A percentile compares a stretch with the other conserved stretches of the same genome.
Evolutionary conservation across 306 rosid genomes (phyloP).

Genomic region (Cucurbita ficifolia): DNA sequence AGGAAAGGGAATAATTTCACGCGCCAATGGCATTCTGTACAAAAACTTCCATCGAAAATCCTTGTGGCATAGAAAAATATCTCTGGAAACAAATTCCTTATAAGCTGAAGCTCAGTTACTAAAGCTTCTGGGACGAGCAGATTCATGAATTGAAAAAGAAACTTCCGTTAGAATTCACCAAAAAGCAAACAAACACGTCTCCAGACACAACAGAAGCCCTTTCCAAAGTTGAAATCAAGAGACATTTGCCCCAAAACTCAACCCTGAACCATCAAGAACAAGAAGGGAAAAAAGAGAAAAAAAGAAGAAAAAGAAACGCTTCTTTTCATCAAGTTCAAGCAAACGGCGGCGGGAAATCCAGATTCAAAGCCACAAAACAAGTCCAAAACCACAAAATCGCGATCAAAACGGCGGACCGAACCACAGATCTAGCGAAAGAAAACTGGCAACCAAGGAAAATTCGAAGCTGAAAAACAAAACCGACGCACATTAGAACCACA

Average conservation of each 20-base stretch:
- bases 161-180: neutral
- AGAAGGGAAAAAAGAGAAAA: neutral
- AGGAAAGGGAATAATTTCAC: neutral
- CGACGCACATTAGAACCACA: neutral
- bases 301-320: neutral
- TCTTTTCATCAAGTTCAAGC: neutral
- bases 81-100: neutral
- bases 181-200: neutral
- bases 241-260: neutral
- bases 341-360: neutral
- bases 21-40: neutral
- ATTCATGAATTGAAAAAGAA: neutral
- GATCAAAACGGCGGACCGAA: neutral
- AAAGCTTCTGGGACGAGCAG: neutral
- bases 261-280: neutral
- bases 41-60: neutral
- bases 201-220: neutral
- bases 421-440: constrained; percentile 2
- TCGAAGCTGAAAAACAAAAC: neutral
- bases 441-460: neutral
- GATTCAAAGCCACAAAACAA: constrained; percentile 1
- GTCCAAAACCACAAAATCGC: neutral
- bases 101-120: neutral
- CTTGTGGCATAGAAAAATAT: neutral
- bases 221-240: neutral